phyloP scores from a whole-genome alignment of 1,139 yeast genomes.

The Lodderomyces oxycetoniae region DNA sequence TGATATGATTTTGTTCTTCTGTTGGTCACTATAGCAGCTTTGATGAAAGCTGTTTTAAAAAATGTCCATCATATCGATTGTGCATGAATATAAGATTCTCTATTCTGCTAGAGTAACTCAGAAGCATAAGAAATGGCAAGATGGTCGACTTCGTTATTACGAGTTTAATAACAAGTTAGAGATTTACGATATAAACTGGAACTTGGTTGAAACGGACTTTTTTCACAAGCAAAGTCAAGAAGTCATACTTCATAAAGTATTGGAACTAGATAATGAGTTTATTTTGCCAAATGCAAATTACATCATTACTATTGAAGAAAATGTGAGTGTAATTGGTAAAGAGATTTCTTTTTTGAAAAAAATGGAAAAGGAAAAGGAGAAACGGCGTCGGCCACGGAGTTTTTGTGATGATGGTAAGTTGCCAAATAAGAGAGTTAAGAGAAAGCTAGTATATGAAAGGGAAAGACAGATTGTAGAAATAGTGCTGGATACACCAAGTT shows the following conservation, averaged over 20 bases:
- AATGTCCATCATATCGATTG: neutral
- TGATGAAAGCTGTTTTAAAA: no score
- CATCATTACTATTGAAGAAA: neutral
- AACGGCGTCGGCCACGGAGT: neutral
- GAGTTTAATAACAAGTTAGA: conserved; percentile 46
- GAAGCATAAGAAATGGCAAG: conserved; percentile 51
- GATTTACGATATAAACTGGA: conserved; percentile 18
- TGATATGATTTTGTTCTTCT: no score
- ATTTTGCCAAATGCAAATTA: neutral
- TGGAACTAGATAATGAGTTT: neutral
- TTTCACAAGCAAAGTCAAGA: neutral
- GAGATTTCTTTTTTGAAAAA: neutral
- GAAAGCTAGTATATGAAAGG: no score
- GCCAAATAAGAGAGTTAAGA: no score
- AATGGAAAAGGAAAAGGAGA: neutral
- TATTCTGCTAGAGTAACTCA: conserved; percentile 35
- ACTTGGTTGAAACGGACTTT: neutral
- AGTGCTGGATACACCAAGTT: no score
- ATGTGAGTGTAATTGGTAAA: neutral
- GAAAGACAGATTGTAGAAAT: no score
- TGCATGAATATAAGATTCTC: neutral
- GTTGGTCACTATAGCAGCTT: no score
- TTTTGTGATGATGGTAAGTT: neutral
- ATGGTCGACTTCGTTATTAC: conserved; percentile 47
- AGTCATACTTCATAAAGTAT: neutral